Percentiles rank a stretch among this genome's conserved stretches.
phyloP scores from a whole-genome alignment of 306 rosid species.

The Cucumis melo region DNA sequence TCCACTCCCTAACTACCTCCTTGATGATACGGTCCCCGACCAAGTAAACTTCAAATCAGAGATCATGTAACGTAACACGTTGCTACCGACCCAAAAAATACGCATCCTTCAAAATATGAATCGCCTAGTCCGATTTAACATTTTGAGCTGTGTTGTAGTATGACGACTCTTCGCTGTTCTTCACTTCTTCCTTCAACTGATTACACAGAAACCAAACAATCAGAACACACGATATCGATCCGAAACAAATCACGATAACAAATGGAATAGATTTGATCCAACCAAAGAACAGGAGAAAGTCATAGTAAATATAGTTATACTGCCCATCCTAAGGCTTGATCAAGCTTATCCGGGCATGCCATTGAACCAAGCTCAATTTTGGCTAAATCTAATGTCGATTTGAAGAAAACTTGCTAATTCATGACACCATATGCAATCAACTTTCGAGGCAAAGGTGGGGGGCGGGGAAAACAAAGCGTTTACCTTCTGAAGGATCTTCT shows the following conservation, averaged over 20 bases:
- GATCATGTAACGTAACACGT: background rate
- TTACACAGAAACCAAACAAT: conserved; percentile 11
- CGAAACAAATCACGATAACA: background rate
- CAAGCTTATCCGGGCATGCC: background rate
- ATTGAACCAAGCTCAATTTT: background rate
- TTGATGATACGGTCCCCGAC: background rate
- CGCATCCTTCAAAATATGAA: conserved; percentile 7
- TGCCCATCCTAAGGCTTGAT: background rate
- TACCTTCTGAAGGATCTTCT: conserved; percentile 69
- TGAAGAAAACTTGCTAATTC: background rate
- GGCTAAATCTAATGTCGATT: background rate
- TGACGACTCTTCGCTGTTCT: conserved; percentile 28
- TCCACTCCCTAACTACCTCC: background rate
- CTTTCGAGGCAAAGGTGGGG: background rate
- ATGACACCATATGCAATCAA: background rate
- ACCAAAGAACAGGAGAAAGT: background rate
- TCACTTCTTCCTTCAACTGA: conserved; percentile 63
- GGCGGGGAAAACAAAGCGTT: background rate
- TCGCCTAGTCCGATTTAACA: conserved; percentile 35
- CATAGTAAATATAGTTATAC: background rate
- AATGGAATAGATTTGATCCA: background rate
- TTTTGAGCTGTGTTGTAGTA: conserved; percentile 20
- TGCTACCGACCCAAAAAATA: conserved; percentile 2
- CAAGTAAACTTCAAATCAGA: background rate
- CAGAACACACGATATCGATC: background rate